Conservation (phyloP, 495 filamentous ascomycete species). For the Zalerion maritima region DNA sequence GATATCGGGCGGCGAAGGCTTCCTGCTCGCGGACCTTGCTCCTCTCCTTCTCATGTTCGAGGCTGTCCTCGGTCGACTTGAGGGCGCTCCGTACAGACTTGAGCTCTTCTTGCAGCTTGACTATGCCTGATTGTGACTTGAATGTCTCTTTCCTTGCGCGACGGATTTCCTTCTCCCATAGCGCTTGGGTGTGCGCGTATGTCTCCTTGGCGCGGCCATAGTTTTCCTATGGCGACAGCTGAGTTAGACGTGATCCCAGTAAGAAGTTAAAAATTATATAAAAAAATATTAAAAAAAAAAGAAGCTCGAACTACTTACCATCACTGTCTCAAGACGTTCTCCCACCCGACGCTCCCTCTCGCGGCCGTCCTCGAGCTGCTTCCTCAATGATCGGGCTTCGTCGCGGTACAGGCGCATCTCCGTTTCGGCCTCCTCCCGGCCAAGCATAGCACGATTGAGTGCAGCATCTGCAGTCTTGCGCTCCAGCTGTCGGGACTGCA, state of each 20-base stretch:
- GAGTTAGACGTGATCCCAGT: background rate
- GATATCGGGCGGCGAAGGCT: constrained; percentile 58
- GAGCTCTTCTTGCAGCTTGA: constrained; percentile 73
- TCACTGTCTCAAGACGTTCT: constrained; percentile 60
- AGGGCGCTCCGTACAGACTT: constrained; percentile 45
- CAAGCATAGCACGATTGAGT: constrained; percentile 64
- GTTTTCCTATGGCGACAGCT: constrained; percentile 43
- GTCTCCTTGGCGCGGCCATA: constrained; percentile 61
- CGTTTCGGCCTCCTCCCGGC: constrained; percentile 68
- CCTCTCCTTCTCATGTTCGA: constrained; percentile 32
- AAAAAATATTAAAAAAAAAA: background rate
- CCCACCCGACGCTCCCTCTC: constrained; percentile 59
- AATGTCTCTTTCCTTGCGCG: constrained; percentile 74
- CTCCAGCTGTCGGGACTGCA: constrained; percentile 45
- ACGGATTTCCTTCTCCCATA: constrained; percentile 77
- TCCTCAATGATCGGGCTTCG: constrained; percentile 35
- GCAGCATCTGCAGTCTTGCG: constrained; percentile 53
- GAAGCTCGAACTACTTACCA: constrained; percentile 33
- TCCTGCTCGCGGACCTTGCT: constrained; percentile 52
- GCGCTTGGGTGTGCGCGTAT: constrained; percentile 50
- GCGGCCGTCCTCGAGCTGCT: constrained; percentile 52
- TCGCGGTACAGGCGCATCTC: constrained; percentile 48
- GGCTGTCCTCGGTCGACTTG: constrained; percentile 22
- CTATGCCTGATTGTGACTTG: constrained; percentile 58
- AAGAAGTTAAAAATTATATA: constrained; percentile 5